Base-by-base conservation (phyloP, 139 green algal species). In the Zygnema circumcarinatum region DNA sequence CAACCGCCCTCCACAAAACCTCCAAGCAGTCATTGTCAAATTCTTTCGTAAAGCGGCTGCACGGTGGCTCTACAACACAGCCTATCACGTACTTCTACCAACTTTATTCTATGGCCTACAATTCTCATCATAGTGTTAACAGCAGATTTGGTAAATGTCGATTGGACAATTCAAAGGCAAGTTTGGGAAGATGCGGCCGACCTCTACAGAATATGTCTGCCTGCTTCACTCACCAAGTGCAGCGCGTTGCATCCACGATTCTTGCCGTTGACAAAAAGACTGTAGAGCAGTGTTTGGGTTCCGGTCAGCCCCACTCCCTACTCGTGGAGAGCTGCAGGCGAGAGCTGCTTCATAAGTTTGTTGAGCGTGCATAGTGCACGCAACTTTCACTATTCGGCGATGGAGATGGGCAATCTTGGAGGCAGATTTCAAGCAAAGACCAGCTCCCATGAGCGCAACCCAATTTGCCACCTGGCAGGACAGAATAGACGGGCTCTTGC, bases 391-490 rank as follows among this genome's bases (percentile, higher is more conserved):
- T 16, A 88, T 88, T 7, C 82, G 82, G 74, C 82, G 82, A 42
- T 88, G 82, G 36, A 87, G 74, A 52, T 88, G 82, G 21, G 82
- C 82, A 75, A 88, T 87, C 75, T 85, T 84, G 38, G 82, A 88
- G 0, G 82, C 82, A 16, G 75, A 87, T 16, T n/a, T 20, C 74
- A 88, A 36, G 31, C 82, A 88, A 22, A 88, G 36, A 36, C 74
- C 74, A 11, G 38, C 78, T 20, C 82, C 82, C 74, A 87, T 35
- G 36, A 88, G 29, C 21, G 38, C 38, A 20, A 88, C 74, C 73
- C 78, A 87, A 1, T 88, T 88, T 22, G 11, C 41, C 35, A 86
- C 79, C 79, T 86, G 79, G 41, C n/a, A n/a, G n/a, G n/a, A n/a
- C n/a, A n/a, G n/a, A n/a, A n/a, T 32, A 75, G 56, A 29, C 56